Conservation (phyloP, 306 rosid species). For the Glycine tomentella region DNA sequence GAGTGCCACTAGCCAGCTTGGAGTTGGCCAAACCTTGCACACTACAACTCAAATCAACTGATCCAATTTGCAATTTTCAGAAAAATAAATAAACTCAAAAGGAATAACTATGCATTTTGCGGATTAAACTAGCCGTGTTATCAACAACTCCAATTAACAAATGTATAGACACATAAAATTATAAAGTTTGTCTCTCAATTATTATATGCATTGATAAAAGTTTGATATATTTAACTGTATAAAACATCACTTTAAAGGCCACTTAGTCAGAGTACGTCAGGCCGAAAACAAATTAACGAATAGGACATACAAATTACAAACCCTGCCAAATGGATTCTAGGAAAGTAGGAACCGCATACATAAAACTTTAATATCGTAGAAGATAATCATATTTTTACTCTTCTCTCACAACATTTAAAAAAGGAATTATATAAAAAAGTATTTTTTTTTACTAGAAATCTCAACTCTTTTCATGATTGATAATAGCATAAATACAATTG, state of each 20-base stretch:
- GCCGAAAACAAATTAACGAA: constrained; percentile 2
- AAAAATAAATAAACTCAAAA: too few species aligned
- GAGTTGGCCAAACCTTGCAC: constrained; percentile 35
- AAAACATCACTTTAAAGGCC: neutral
- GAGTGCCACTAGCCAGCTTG: neutral
- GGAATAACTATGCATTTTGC: too few species aligned
- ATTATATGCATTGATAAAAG: neutral
- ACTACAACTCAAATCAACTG: constrained; percentile 6
- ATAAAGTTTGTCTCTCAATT: neutral
- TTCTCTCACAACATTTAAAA: neutral
- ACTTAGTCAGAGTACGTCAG: neutral
- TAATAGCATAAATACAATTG: too few species aligned
- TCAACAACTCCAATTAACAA: constrained; percentile 19
- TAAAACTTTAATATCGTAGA: neutral
- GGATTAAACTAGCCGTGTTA: neutral
- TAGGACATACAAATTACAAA: neutral
- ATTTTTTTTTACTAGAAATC: too few species aligned
- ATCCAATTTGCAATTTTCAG: constrained; percentile 12
- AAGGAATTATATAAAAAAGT: neutral
- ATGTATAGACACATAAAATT: neutral
- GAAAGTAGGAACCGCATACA: neutral
- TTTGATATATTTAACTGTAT: neutral
- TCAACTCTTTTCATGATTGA: too few species aligned
- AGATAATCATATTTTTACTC: neutral
- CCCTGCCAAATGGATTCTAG: constrained; percentile 49